phyloP scores from a whole-genome alignment of 2,329 filamentous ascomycete genomes.

The Pleurostoma richardsiae region DNA sequence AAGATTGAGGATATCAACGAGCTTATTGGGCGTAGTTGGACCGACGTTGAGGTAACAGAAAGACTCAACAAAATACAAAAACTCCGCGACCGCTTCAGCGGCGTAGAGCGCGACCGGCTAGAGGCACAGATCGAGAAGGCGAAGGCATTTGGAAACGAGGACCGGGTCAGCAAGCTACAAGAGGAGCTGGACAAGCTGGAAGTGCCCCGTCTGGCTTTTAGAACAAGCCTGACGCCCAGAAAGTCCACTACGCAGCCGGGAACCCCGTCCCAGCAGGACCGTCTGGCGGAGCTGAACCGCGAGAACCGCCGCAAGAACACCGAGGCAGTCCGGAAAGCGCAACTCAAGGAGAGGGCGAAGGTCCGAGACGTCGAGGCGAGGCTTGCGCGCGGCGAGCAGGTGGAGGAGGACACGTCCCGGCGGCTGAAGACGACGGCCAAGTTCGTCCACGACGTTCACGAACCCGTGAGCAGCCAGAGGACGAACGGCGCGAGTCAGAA shows the following conservation, averaged over 20 bases:
- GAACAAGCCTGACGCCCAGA: constrained; percentile 52
- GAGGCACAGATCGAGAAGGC: constrained; percentile 63
- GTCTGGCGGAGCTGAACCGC: constrained; percentile 76
- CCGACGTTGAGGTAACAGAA: constrained; percentile 73
- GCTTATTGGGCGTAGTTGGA: constrained; percentile 76
- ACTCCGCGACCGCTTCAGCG: constrained; percentile 61
- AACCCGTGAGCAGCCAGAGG: constrained; percentile 21
- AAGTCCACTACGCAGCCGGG: constrained; percentile 45
- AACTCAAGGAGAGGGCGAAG: constrained; percentile 71
- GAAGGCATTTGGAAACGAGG: constrained; percentile 56
- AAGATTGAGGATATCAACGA: constrained; percentile 80
- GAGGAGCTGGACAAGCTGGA: constrained; percentile 59
- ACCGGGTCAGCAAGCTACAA: constrained; percentile 47
- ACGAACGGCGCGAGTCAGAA: constrained; percentile 45
- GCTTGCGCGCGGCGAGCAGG: constrained; percentile 57
- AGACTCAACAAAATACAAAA: constrained; percentile 69
- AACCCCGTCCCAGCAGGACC: constrained; percentile 67
- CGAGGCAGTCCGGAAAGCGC: constrained; percentile 87
- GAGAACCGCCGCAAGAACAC: constrained; percentile 79
- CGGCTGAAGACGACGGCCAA: constrained; percentile 64
- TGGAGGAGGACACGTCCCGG: constrained; percentile 53
- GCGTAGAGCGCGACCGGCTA: constrained; percentile 63
- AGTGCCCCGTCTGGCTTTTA: constrained; percentile 68
- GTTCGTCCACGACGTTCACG: constrained; percentile 61
- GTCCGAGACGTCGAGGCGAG: constrained; percentile 56